Conservation (phyloP, 2,329 filamentous ascomycete genomes). For the Parastagonospora avenae region DNA sequence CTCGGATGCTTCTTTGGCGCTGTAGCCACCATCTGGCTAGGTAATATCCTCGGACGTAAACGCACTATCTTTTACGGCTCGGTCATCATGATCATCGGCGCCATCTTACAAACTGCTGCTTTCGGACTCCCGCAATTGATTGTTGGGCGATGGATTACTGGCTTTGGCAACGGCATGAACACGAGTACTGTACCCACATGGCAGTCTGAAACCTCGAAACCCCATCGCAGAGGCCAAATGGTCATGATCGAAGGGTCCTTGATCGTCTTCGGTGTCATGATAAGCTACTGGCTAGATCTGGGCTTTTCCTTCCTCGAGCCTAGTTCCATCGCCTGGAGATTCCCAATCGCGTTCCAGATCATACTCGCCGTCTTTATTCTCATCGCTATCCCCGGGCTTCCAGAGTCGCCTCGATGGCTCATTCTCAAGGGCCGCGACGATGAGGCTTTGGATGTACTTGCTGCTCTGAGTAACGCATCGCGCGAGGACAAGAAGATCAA, state of each 20-base stretch:
- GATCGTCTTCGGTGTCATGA: conserved; percentile 52
- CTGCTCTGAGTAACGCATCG: conserved; percentile 45
- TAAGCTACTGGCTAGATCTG: conserved; percentile 51
- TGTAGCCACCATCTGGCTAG: conserved; percentile 53
- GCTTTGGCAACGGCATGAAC: conserved; percentile 49
- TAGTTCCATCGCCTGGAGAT: conserved; percentile 46
- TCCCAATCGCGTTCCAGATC: conserved; percentile 63
- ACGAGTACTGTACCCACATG: conserved; percentile 50
- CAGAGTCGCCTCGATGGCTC: conserved; percentile 55
- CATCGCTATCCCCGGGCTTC: conserved; percentile 52
- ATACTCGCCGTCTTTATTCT: conserved; percentile 62
- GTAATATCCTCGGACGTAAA: conserved; percentile 64
- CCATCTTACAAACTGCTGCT: conserved; percentile 61
- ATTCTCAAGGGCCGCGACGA: conserved; percentile 59
- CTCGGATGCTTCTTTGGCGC: conserved; percentile 54
- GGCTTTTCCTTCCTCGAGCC: conserved; percentile 58
- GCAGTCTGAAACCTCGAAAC: conserved; percentile 55
- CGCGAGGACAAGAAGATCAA: conserved; percentile 47
- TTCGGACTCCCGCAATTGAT: conserved; percentile 55
- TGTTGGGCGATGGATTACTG: conserved; percentile 57
- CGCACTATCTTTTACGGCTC: conserved; percentile 65
- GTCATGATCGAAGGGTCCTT: conserved; percentile 55
- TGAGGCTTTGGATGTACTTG: conserved; percentile 44
- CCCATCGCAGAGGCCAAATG: conserved; percentile 52
- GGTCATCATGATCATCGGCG: conserved; percentile 63